phyloP scores from a whole-genome alignment of 1,139 yeast genomes.

The Schwanniomyces etchellsii region DNA sequence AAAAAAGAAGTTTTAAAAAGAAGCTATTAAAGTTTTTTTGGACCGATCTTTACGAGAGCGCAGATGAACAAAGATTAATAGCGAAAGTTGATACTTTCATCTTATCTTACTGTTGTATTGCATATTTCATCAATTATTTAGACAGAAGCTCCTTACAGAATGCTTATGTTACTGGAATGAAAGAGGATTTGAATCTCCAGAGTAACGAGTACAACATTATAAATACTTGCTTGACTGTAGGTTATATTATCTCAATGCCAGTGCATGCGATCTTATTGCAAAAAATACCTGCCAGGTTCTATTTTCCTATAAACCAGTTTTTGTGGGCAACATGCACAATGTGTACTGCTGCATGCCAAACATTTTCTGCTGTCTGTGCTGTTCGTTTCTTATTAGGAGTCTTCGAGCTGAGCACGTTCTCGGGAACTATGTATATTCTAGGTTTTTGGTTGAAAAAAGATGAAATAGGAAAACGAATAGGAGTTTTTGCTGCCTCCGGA shows the following conservation, averaged over 20 bases:
- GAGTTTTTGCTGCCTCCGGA: constrained; percentile 56
- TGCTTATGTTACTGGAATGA: constrained; percentile 38
- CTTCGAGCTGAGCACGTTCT: constrained; percentile 56
- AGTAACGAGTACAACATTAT: constrained; percentile 26
- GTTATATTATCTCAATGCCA: too few species aligned
- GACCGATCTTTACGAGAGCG: constrained; percentile 1
- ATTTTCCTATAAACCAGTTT: too few species aligned
- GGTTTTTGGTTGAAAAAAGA: constrained; percentile 53
- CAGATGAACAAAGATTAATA: constrained; percentile 2
- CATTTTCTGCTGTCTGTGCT: constrained; percentile 42
- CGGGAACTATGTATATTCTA: constrained; percentile 55
- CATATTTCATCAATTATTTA: constrained; percentile 40
- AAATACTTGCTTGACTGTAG: constrained; percentile 7
- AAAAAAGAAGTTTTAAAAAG: constrained; percentile 1
- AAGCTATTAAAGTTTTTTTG: too few species aligned
- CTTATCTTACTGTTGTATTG: constrained; percentile 25
- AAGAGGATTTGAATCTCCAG: constrained; percentile 19
- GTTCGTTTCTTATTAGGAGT: constrained; percentile 57
- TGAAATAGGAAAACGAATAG: constrained; percentile 57
- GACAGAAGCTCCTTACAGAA: constrained; percentile 29
- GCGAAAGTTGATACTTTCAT: constrained; percentile 33
- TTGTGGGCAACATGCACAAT: too few species aligned
- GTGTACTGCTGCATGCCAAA: constrained; percentile 51
- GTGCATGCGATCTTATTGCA: too few species aligned
- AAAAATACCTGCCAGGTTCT: too few species aligned